phyloP scores from a whole-genome alignment of 1,284 basidiomycete species.

The Heterobasidion annosum region DNA sequence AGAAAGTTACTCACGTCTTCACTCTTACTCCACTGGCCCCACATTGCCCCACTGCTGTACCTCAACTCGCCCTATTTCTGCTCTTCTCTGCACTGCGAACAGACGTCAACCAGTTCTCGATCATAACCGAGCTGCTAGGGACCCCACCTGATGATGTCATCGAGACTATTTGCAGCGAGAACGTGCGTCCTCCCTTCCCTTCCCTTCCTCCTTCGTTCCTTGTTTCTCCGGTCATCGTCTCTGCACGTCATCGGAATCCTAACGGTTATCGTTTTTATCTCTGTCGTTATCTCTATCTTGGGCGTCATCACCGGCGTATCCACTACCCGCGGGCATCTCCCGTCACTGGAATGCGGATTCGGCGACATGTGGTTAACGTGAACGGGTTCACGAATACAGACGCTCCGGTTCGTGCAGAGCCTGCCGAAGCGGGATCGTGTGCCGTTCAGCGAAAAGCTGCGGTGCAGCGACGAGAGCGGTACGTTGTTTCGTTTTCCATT shows the following conservation, averaged over 20 bases:
- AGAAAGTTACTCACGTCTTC: slow-evolving; percentile 2
- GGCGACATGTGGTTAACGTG: too few species aligned
- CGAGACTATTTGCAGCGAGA: slow-evolving; percentile 96
- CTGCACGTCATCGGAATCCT: background rate
- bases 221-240: background rate
- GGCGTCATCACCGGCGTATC: too few species aligned
- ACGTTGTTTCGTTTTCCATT: slow-evolving; percentile 12
- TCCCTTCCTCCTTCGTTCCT: background rate
- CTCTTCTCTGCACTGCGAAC: slow-evolving; percentile 1
- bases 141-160: slow-evolving; percentile 99
- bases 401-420: slow-evolving; percentile 97
- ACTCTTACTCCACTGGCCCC: background rate
- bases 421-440: slow-evolving; percentile 94
- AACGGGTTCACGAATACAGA: slow-evolving; percentile 39
- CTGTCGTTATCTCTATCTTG: background rate
- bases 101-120: slow-evolving; percentile 99
- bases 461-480: slow-evolving; percentile 84
- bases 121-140: slow-evolving; percentile 97
- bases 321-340: too few species aligned
- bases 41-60: background rate
- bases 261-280: background rate
- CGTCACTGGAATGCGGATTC: too few species aligned
- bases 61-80: background rate
- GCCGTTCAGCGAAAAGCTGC: slow-evolving; percentile 92
- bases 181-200: slow-evolving; percentile 45